Evolutionary conservation across 257 asterid species (phyloP).

Genomic region (Avicennia marina): DNA sequence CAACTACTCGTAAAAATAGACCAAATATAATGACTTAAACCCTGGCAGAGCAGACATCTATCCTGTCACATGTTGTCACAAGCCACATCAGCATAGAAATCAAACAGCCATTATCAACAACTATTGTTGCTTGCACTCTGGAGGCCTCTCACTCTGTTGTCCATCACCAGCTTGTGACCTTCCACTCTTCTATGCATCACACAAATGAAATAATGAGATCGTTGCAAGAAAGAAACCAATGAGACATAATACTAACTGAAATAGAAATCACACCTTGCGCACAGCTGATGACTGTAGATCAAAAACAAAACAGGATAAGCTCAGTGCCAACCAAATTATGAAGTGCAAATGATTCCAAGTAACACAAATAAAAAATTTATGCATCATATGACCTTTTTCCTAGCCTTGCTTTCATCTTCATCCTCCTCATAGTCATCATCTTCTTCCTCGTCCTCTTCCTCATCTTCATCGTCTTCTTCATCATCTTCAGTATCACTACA

Average conservation of each 20-base stretch:
- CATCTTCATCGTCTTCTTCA: slow-evolving; percentile 30
- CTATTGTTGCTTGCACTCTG: slow-evolving; percentile 88
- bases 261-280: slow-evolving; percentile 4
- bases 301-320: not conserved
- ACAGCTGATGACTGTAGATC: not conserved
- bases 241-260: not conserved
- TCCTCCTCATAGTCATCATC: slow-evolving; percentile 50
- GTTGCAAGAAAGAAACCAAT: not conserved
- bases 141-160: slow-evolving; percentile 79
- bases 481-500: slow-evolving; percentile 52
- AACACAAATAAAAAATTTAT: not conserved
- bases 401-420: slow-evolving; percentile 33
- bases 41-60: not conserved
- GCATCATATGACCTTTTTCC: slow-evolving; percentile 40
- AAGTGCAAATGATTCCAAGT: not conserved
- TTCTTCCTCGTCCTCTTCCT: slow-evolving; percentile 31
- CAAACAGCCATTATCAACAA: not conserved
- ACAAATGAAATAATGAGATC: not conserved
- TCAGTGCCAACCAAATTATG: not conserved
- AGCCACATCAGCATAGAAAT: not conserved
- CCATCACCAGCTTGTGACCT: slow-evolving; percentile 48
- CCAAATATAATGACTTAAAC: slow-evolving; percentile 13
- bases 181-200: slow-evolving; percentile 52
- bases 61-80: not conserved
- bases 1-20: slow-evolving; percentile 21